Evolutionary conservation across 495 filamentous ascomycete genomes (phyloP), one percentile per base, ranked within the genome.

Genomic region (Staphylotrichum longicolle): DNA sequence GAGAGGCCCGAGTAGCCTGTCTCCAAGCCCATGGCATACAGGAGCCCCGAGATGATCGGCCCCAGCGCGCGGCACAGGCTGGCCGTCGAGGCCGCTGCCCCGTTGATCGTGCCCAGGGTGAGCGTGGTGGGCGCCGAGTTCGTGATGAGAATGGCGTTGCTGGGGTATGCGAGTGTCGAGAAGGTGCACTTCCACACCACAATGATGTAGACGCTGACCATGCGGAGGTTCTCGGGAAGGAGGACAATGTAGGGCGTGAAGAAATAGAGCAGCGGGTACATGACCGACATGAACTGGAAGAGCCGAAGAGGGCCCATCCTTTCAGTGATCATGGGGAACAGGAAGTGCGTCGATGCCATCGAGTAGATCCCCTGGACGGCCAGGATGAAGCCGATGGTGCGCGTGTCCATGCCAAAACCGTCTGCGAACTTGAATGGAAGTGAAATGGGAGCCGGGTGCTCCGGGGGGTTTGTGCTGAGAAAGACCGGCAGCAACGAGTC

Each of bases 401-500:
- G 88, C 30, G 89, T 91, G 41, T 86, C 79, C 37, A 96, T 80
- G 5, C 86, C 90, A 59, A 97, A 90, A 9, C 94, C 94, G 56
- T 91, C 91, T 6, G 84, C 86, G 69, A 98, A 97, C 65, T 88
- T 88, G 80, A 98, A 90, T 6, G 92, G 92, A 27, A 95, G 80
- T 39, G 75, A 72, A 7, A 68, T 66, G 0, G 76, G 73, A 7
- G 67, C 62, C 6, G 58, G 47, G 20, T 73, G 45, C 9, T 82
- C 76, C 7, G 84, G 78, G 8, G 76, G 71, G 20, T 85, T 83
- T 30, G 89, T 93, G 69, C 90, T 95, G 58, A 98, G 82, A 62
- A 98, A 89, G 4, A 97, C 89, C 0, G 94, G 95, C 64, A 98
- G 85, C 39, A 98, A 79, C 70, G 96, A 88, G 77, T 98, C 94